Evolutionary conservation across 163 green algal species (phyloP), one percentile per base, ranked within the genome.

Genomic region (Coccomyxa subellipsoidea): DNA sequence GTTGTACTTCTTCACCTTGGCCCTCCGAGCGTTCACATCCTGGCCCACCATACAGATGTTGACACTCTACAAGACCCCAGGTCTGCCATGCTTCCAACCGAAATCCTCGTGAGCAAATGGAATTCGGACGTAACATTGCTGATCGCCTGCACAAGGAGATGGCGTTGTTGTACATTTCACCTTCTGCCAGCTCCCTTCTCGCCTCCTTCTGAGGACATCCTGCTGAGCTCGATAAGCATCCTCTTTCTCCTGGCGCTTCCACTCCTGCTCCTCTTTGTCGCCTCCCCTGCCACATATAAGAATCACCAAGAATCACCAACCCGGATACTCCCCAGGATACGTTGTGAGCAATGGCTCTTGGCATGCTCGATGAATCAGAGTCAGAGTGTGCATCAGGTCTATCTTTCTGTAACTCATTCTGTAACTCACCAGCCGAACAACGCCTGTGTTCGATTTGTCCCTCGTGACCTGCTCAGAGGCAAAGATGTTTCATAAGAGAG

Each of bases 181-280:
- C 80, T 81, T 78, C 35, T 84, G 83, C 83, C 83, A 86, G 31
- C 21, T 69, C 23, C 77, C 77, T 32, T 34, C 7, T 34, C 73
- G 77, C 27, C 91, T 81, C 54, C 88, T 86, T 31, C 85, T 82
- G 9, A 94, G 78, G 5, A 94, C 84, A 40, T 93, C 87, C 66
- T 91, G 85, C 81, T 82, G 78, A 32, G 54, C 54, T 27, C 40
- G 31, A 32, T 36, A 77, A 25, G 54, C 54, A 25, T 76, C 78
- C 54, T 82, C 78, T 27, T 59, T 40, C 39, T 81, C 76, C 39
- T 66, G 37, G 4, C n/a, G 39, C 15, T 40, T 47, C 76, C 36
- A 38, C 40, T 72, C n/a, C 47, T 40, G 40, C 76, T 81, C 27
- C 3, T 81, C 36, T 40, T 72, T 53, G n/a, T 39, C 72, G 40